Evolutionary conservation across 371 early-diverging fungal genomes (phyloP), one percentile per base, ranked within the genome.

Genomic region (Syncephalis plumigaleata): DNA sequence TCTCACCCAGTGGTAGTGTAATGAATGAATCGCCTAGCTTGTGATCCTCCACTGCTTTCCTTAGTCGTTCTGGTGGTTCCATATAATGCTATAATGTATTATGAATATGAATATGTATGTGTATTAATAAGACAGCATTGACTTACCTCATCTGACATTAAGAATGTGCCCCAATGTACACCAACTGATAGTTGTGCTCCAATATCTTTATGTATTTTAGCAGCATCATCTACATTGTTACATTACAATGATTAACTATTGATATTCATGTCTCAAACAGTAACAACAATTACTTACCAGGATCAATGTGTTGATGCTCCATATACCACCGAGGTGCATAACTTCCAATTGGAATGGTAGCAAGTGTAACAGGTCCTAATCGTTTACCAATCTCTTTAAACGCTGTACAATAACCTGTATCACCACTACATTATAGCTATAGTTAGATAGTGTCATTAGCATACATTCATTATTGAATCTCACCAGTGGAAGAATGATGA

Each of bases 301-400:
- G 16, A 11, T 4, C 11, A 46, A 20, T 21, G 27, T 22, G 22
- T 36, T 17, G 13, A 15, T 5, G 38, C 9, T 13, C 16, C 52
- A 60, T 56, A 40, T 71, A 52, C 65, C 65, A 67, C 46, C 84
- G 70, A 5, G 88, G 88, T 2, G 67, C 66, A 51, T 84, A 87
- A 0, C 84, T 84, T 5, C 88, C 88, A 48, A 87, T 87, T 1
- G 88, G 85, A 38, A 87, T 78, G 39, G 78, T 72, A 9, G 81
- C 61, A 3, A 86, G 57, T 46, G 79, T 75, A 56, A 81, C 73
- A 0, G 80, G 77, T 21, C 81, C 81, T 38, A 72, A 61, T 31
- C 68, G 69, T 3, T 70, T 61, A 15, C 84, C 82, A 51, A 87
- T 85, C 57, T 82, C 81, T 53, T 76, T 72, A 57, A 87, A 87